Evolutionary conservation across 139 green algal genomes (phyloP).

Genomic region (Chlorella sp.): DNA sequence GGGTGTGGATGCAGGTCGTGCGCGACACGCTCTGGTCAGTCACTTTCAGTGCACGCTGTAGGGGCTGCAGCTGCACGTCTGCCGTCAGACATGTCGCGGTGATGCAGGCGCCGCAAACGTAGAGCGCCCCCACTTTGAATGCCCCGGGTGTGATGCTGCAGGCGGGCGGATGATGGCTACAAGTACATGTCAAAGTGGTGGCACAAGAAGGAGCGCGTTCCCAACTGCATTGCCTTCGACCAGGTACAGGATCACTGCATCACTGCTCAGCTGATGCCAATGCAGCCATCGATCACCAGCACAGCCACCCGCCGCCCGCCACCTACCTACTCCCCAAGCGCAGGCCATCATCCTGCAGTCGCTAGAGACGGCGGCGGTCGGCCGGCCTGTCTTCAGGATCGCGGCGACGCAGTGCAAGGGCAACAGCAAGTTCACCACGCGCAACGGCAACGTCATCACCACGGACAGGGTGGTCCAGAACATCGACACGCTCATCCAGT

Average conservation of each 20-base stretch:
- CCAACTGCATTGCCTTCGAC: neutral
- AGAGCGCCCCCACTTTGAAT: no score
- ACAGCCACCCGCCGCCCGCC: no score
- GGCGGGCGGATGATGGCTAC: neutral
- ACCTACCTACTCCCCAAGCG: no score
- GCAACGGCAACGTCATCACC: neutral
- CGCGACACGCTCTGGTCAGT: neutral
- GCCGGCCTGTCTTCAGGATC: neutral
- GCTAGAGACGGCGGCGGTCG: neutral
- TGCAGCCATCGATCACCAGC: no score
- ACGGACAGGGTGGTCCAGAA: neutral
- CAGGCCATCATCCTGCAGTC: neutral
- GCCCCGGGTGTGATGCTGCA: neutral
- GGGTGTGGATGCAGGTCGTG: neutral
- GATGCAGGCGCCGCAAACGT: no score
- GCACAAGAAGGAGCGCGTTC: neutral
- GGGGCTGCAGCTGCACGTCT: no score
- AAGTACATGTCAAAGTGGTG: neutral
- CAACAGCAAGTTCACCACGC: neutral
- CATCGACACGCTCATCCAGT: neutral
- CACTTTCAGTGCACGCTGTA: no score
- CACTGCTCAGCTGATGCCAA: no score
- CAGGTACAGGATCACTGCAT: no score
- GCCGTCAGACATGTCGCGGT: no score
- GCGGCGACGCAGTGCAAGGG: neutral